phyloP scores from a whole-genome alignment of 257 asterid genomes.

The Leonotis leonurus region DNA sequence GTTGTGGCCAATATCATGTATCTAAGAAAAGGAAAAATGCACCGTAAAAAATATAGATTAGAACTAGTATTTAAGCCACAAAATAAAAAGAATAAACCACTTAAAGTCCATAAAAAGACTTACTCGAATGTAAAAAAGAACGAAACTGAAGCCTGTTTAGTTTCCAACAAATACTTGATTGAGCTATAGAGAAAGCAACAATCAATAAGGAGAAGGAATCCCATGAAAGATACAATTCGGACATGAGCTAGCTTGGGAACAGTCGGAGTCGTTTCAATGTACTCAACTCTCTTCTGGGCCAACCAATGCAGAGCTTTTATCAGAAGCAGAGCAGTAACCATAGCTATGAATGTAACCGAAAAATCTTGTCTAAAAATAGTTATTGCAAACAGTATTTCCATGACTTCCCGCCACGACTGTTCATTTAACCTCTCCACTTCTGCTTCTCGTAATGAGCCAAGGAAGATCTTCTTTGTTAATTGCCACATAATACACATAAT shows the following conservation, averaged over 20 bases:
- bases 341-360: constrained; percentile 70
- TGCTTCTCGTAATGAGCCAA: constrained; percentile 91
- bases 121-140: constrained; percentile 96
- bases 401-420: constrained; percentile 94
- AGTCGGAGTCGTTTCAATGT: constrained; percentile 90
- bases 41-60: background rate
- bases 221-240: constrained; percentile 85
- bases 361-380: constrained; percentile 94
- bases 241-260: constrained; percentile 66
- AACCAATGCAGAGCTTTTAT: constrained; percentile 97
- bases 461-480: constrained; percentile 81
- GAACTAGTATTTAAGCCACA: background rate
- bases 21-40: constrained; percentile 36
- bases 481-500: constrained; percentile 88
- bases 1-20: constrained; percentile 92
- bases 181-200: constrained; percentile 56
- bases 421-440: constrained; percentile 98
- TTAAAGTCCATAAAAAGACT: constrained; percentile 21
- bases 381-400: constrained; percentile 94
- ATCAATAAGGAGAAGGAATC: constrained; percentile 72
- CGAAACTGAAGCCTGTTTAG: constrained; percentile 78
- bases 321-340: constrained; percentile 83
- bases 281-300: constrained; percentile 96
- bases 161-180: constrained; percentile 52
- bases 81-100: background rate